Conservation (phyloP, 1,139 yeast species). For the Hyphopichia wangnamkhiaoensis region DNA sequence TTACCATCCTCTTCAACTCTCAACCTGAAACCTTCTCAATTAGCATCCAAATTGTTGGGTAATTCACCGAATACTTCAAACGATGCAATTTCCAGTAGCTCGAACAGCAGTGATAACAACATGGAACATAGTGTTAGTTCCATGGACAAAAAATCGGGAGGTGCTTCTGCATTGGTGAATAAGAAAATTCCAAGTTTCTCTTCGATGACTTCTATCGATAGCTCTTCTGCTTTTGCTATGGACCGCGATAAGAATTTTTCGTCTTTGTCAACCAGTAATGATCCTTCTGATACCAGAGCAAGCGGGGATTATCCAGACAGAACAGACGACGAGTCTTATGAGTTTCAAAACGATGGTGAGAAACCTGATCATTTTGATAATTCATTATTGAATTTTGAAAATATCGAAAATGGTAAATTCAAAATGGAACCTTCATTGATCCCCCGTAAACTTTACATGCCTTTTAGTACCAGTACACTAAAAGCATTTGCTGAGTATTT, state of each 20-base stretch:
- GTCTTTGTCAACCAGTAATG: slow-evolving; percentile 14
- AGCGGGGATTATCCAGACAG: background rate
- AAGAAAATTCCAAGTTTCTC: slow-evolving; percentile 8
- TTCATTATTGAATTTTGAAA: slow-evolving; percentile 39
- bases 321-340: background rate
- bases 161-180: slow-evolving; percentile 1
- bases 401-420: slow-evolving; percentile 33
- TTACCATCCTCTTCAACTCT: slow-evolving; percentile 20
- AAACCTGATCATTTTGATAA: slow-evolving; percentile 7
- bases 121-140: background rate
- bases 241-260: slow-evolving; percentile 10
- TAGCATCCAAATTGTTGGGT: slow-evolving; percentile 6
- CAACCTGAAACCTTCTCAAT: slow-evolving; percentile 16
- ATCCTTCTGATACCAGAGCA: background rate
- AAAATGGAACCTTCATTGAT: slow-evolving; percentile 58
- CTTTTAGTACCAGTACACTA: slow-evolving; percentile 61
- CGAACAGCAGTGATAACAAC: slow-evolving; percentile 1
- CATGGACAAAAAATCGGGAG: background rate
- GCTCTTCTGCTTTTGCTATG: slow-evolving; percentile 1
- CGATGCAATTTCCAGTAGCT: slow-evolving; percentile 7
- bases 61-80: slow-evolving; percentile 10
- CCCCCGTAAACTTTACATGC: slow-evolving; percentile 68
- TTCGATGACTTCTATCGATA: slow-evolving; percentile 10
- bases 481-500: slow-evolving; percentile 70
- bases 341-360: background rate